These are phyloP conservation scores for Gossypium davidsonii DNA, from an alignment of 441 rosid species.

Conservation along the genomic window DNA sequence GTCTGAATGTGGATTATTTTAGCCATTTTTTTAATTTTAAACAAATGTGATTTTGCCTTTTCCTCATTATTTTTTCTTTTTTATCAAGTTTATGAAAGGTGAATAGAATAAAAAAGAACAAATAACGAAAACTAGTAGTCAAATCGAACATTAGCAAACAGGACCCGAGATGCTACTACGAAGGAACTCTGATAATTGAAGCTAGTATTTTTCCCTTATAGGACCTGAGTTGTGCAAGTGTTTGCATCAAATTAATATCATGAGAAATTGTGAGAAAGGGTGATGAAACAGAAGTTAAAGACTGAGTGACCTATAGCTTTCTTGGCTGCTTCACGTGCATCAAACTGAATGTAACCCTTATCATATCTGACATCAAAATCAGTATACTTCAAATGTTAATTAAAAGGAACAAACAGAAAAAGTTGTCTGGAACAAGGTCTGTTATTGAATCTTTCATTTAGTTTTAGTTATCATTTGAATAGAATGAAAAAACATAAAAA, in stretches of 20 bases:
- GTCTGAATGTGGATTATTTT: neutral
- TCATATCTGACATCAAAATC: no score
- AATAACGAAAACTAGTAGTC: neutral
- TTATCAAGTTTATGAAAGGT: neutral
- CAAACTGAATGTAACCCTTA: no score
- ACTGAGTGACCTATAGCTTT: no score
- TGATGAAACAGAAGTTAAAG: no score
- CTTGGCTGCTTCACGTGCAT: no score
- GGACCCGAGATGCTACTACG: neutral
- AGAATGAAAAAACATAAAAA: neutral
- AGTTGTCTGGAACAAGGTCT: no score
- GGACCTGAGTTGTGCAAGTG: neutral
- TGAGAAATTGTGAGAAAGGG: no score
- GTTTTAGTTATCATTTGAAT: neutral
- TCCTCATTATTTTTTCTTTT: neutral
- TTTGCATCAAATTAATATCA: neutral
- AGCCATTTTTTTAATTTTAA: neutral
- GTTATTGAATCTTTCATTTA: neutral
- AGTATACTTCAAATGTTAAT: no score
- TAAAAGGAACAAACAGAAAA: no score
- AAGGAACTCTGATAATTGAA: neutral
- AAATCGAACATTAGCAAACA: neutral
- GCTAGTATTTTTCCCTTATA: neutral
- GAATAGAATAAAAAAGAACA: neutral
- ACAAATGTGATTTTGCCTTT: neutral